Evolutionary conservation across 805 yeast genomes (phyloP).

Genomic region (Naumovozyma dairenensis): DNA sequence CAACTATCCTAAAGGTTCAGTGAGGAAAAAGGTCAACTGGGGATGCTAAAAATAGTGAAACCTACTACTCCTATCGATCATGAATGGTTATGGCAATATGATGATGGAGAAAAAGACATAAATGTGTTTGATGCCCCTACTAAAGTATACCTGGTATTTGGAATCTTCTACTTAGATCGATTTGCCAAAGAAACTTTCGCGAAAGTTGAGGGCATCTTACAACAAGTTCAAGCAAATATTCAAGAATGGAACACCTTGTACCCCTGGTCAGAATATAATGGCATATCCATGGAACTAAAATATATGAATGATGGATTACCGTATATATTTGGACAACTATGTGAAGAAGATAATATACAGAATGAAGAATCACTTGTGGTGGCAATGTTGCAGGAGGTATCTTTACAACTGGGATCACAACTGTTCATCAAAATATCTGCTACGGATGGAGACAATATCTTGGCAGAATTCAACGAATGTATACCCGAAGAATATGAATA

Average conservation of each 20-base stretch:
- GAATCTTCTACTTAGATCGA: conserved; percentile 21
- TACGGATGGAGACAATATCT: conserved; percentile 46
- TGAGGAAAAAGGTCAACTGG: no score
- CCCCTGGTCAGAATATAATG: conserved; percentile 34
- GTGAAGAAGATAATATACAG: conserved; percentile 34
- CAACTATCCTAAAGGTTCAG: no score
- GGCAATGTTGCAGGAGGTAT: conserved; percentile 32
- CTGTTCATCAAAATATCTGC: conserved; percentile 40
- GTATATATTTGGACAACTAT: conserved; percentile 25
- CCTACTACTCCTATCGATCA: conserved; percentile 4
- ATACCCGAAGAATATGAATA: conserved; percentile 38
- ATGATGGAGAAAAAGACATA: conserved; percentile 8
- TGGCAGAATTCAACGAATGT: conserved; percentile 39
- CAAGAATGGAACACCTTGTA: conserved; percentile 32
- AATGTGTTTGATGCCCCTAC: conserved; percentile 14
- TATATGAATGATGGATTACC: conserved; percentile 5
- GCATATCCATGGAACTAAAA: conserved; percentile 16
- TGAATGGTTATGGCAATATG: conserved; percentile 21
- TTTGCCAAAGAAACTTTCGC: conserved; percentile 1
- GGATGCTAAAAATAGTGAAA: no score
- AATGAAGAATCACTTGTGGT: conserved; percentile 40
- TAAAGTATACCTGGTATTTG: conserved; percentile 21
- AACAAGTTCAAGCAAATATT: conserved; percentile 5
- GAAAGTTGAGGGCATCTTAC: conserved; percentile 1
- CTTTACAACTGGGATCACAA: conserved; percentile 23